Conservation (phyloP, 1,284 basidiomycete genomes). For the Apiotrichum siamense region DNA sequence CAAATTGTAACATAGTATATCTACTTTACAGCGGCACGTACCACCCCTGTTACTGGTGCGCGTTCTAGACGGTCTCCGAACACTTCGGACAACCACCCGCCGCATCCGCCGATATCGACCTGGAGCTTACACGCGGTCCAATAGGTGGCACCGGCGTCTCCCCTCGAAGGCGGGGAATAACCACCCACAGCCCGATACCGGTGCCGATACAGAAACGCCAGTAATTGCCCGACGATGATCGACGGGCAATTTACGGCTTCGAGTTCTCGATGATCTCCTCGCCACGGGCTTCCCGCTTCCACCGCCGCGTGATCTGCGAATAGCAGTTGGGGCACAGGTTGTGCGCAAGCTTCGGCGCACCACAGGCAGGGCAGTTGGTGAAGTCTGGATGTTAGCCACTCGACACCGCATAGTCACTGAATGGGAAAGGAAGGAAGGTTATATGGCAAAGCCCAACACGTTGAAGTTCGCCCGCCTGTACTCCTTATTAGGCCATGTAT, state of each 20-base stretch:
- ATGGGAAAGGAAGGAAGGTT: constrained; percentile 16
- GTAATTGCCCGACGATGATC: too few relatives aligned
- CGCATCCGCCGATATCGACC: not conserved
- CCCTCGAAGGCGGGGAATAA: too few relatives aligned
- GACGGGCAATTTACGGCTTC: too few relatives aligned
- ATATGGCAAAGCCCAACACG: not conserved
- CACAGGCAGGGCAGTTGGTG: constrained; percentile 87
- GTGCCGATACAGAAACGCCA: too few relatives aligned
- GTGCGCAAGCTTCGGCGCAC: constrained; percentile 78
- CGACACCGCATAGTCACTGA: too few relatives aligned
- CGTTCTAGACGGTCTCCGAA: not conserved
- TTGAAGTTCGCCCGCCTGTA: too few relatives aligned
- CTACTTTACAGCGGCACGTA: constrained; percentile 1
- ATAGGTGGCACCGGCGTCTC: too few relatives aligned
- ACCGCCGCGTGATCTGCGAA: constrained; percentile 60
- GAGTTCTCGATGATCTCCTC: not conserved
- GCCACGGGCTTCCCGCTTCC: constrained; percentile 31
- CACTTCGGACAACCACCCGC: not conserved
- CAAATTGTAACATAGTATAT: constrained; percentile 2
- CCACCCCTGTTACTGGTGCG: not conserved
- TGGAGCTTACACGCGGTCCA: too few relatives aligned
- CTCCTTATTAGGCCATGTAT: too few relatives aligned
- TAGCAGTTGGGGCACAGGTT: constrained; percentile 84
- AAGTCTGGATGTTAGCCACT: constrained; percentile 59
- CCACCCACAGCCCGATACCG: too few relatives aligned